phyloP scores from a whole-genome alignment of 2,329 filamentous ascomycete species.

The Diaporthe citri region DNA sequence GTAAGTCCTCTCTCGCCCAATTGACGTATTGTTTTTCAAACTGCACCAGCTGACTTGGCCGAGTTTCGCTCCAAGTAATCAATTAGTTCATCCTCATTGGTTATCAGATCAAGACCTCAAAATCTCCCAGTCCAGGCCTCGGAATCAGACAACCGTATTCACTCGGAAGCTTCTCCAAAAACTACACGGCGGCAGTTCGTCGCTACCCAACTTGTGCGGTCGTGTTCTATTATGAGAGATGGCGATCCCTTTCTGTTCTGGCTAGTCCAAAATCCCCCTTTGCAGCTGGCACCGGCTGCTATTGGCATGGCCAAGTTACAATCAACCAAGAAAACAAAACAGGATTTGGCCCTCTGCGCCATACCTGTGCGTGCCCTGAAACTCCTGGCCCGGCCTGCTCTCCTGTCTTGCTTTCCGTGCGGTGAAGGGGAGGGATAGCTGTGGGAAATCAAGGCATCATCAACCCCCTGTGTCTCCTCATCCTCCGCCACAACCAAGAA shows the following conservation, averaged over 20 bases:
- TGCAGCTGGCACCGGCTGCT: neutral
- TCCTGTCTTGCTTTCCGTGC: neutral
- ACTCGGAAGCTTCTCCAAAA: neutral
- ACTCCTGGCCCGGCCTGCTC: neutral
- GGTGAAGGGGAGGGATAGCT: neutral
- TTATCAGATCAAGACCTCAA: neutral
- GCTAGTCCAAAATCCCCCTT: neutral
- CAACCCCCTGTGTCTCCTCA: neutral
- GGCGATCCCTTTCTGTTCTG: constrained; percentile 19
- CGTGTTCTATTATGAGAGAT: constrained; percentile 10
- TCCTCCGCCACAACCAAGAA: constrained; percentile 3
- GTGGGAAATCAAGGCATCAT: neutral
- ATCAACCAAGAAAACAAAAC: constrained; percentile 9
- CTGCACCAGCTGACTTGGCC: neutral
- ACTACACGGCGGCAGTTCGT: neutral
- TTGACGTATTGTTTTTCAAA: neutral
- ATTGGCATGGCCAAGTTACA: neutral
- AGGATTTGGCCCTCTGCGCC: neutral
- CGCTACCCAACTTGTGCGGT: neutral
- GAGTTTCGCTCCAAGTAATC: neutral
- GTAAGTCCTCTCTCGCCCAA: neutral
- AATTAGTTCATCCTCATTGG: neutral
- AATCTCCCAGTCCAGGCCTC: neutral
- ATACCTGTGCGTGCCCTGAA: neutral
- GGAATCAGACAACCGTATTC: neutral